Base-by-base conservation (phyloP, 768 basidiomycete species). In the Lactifluus rugatus region DNA sequence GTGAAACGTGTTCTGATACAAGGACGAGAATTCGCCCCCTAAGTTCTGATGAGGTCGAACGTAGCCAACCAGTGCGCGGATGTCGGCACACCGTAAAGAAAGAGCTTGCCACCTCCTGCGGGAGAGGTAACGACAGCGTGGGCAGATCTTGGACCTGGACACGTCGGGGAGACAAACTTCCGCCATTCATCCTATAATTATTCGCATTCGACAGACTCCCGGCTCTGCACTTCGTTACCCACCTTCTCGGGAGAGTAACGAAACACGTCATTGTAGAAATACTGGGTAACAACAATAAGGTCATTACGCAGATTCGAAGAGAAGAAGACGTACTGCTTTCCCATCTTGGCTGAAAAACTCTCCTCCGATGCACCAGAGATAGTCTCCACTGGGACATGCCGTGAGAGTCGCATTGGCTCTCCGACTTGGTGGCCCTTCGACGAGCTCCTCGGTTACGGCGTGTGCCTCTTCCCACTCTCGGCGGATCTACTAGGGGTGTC, bases 321-420 rank as follows among this genome's bases (percentile, higher is more conserved):
- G 56, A 52, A 48, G 48, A 25, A n/a, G 31, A 68, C 78, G 46
- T 62, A 89, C 86, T 16, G 89, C 85, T 67, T 82, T 87, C 11
- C 82, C 82, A 59, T 94, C 93, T 47, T 93, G 89, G 58, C 82
- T 83, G 67, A 93, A 94, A 69, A 84, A 91, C 67, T 93, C 91
- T 6, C 90, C 89, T 0, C 89, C 89, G 34, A 91, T 85, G 60
- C 78, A 85, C 87, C 87, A 94, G 0, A 93, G 73, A 68, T 91
- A 79, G 60, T 85, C 87, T 45, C 88, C 88, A 54, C 76, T 82
- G 0, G 91, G 92, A 70, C 87, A 92, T 0, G 89, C 73, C 0
- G 85, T 87, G 16, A 94, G 70, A 0, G 89, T 88, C 1, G 90
- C 91, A 62, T 89, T 93, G 0, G 90, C 90, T 42, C 93, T 78